These are phyloP conservation scores for Zygoascus hellenicus DNA, from an alignment of 1,139 yeast species.

Conservation along the genomic window DNA sequence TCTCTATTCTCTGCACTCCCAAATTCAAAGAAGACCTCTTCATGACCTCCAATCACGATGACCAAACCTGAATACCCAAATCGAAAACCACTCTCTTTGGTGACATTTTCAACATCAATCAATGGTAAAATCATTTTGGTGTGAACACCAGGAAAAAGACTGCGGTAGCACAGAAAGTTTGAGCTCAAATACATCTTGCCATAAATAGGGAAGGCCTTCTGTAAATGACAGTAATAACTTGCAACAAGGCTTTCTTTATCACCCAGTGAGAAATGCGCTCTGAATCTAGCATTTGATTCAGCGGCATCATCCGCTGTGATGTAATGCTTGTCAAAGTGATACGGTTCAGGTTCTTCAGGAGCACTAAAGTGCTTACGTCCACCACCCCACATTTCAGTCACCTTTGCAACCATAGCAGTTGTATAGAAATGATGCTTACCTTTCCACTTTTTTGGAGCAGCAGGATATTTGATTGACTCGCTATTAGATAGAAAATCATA, in stretches of 20 bases:
- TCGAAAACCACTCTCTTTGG: conserved; percentile 58
- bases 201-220: conserved; percentile 66
- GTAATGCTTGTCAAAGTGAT: conserved; percentile 25
- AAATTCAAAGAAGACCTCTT: conserved; percentile 72
- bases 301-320: conserved; percentile 43
- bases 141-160: conserved; percentile 70
- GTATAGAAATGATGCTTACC: conserved; percentile 12
- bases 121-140: conserved; percentile 84
- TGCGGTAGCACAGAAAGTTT: conserved; percentile 65
- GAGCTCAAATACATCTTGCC: conserved; percentile 76
- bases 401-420: conserved; percentile 31
- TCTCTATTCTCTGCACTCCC: conserved; percentile 60
- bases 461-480: conserved; percentile 10
- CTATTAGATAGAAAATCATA: conserved; percentile 17
- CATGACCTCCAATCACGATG: conserved; percentile 64
- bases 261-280: conserved; percentile 58
- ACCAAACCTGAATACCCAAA: conserved; percentile 67
- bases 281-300: conserved; percentile 49
- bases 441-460: neutral
- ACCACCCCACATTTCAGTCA: conserved; percentile 57
- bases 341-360: conserved; percentile 11
- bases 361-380: conserved; percentile 57
- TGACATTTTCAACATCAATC: conserved; percentile 60
- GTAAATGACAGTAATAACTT: conserved; percentile 66
- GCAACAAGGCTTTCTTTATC: conserved; percentile 52